Evolutionary conservation across 495 filamentous ascomycete genomes (phyloP).

Genomic region (Penicillium bialowiezense): DNA sequence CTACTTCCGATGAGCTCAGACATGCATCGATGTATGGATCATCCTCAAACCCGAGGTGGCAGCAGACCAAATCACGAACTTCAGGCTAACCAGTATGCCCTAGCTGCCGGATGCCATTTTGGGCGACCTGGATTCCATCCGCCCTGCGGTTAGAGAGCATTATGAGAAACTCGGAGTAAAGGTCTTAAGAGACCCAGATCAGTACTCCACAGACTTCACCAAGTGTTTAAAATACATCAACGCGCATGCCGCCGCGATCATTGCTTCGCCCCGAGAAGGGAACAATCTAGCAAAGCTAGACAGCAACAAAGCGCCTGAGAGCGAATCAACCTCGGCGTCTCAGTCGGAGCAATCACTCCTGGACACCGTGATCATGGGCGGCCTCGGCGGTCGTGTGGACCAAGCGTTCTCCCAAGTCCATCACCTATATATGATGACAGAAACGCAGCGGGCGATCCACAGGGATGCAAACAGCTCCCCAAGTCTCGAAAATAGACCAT

Average conservation of each 20-base stretch:
- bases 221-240: constrained; percentile 70
- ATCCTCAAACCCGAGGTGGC: not conserved
- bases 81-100: not conserved
- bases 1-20: not conserved
- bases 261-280: constrained; percentile 17
- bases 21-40: not conserved
- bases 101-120: constrained; percentile 67
- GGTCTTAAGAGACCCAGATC: constrained; percentile 67
- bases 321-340: not conserved
- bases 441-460: constrained; percentile 17
- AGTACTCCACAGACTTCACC: constrained; percentile 81
- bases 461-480: constrained; percentile 4
- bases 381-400: constrained; percentile 85
- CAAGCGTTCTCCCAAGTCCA: constrained; percentile 87
- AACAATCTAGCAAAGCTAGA: not conserved
- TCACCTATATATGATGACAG: constrained; percentile 57
- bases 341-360: constrained; percentile 16
- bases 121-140: constrained; percentile 87
- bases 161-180: constrained; percentile 54
- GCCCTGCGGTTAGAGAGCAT: constrained; percentile 51
- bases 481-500: not conserved
- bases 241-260: constrained; percentile 25
- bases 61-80: not conserved
- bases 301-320: not conserved
- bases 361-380: constrained; percentile 70